Conservation (phyloP, 352 stramenopile species). For the Aphanomyces invadans region DNA sequence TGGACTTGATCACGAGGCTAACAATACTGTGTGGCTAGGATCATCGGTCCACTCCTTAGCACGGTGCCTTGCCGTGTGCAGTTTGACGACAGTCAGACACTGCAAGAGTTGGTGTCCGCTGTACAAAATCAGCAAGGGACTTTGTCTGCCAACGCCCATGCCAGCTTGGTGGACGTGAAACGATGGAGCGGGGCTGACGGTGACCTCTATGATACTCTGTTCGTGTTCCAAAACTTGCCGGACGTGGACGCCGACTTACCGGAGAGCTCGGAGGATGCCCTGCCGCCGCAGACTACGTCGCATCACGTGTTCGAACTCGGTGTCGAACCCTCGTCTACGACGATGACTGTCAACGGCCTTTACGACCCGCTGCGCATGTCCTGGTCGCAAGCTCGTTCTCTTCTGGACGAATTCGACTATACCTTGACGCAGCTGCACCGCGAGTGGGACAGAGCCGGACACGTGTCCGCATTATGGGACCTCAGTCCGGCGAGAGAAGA, state of each 20-base stretch:
- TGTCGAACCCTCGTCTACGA: neutral
- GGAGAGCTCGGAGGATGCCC: neutral
- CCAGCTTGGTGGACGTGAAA: neutral
- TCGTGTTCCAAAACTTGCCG: neutral
- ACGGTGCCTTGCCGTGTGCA: neutral
- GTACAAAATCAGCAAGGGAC: neutral
- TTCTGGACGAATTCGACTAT: neutral
- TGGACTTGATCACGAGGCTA: neutral
- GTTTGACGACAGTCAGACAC: neutral
- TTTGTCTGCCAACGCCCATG: neutral
- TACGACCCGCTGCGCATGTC: neutral
- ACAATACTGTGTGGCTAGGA: neutral
- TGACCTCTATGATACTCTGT: neutral
- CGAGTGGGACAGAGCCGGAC: neutral
- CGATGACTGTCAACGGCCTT: neutral
- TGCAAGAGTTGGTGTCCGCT: neutral
- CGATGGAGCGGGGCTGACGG: neutral
- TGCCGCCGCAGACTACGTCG: neutral
- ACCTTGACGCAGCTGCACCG: neutral
- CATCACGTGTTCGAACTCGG: neutral
- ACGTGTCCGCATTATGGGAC: neutral
- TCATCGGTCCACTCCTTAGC: neutral
- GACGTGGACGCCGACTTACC: too few species aligned
- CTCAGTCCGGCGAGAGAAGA: neutral
- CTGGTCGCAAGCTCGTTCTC: neutral